These are phyloP conservation scores for Penicillium janthinellum DNA, from an alignment of 2,329 filamentous ascomycete species.

Conservation along the genomic window DNA sequence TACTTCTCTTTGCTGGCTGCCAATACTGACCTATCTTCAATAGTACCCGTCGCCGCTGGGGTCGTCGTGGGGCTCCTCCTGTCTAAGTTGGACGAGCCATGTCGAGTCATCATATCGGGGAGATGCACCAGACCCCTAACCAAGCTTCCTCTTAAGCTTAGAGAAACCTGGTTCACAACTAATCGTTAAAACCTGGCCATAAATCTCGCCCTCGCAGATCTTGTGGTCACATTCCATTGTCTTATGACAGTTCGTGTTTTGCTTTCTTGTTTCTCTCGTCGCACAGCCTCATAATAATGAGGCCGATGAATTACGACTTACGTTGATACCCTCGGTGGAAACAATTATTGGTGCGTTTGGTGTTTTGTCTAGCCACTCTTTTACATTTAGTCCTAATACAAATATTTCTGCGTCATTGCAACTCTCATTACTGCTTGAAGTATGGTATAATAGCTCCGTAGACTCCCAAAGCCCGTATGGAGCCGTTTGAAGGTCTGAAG, in stretches of 20 bases:
- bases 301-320: slow-evolving; percentile 27
- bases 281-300: slow-evolving; percentile 18
- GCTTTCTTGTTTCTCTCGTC: slow-evolving; percentile 5
- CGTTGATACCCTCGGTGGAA: slow-evolving; percentile 29
- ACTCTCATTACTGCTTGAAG: too few relatives aligned
- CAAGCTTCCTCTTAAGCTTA: too few relatives aligned
- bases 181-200: not conserved
- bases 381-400: not conserved
- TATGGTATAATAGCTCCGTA: slow-evolving; percentile 29
- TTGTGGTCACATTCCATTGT: slow-evolving; percentile 9
- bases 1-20: not conserved
- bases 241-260: slow-evolving; percentile 7
- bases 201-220: not conserved
- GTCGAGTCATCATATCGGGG: not conserved
- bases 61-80: slow-evolving; percentile 15
- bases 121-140: not conserved
- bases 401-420: too few relatives aligned
- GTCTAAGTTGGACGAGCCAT: slow-evolving; percentile 1
- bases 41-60: slow-evolving; percentile 22
- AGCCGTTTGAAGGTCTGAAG: not conserved
- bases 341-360: slow-evolving; percentile 12
- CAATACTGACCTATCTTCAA: not conserved
- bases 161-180: not conserved
- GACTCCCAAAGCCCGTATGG: not conserved
- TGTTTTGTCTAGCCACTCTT: slow-evolving; percentile 15